These are phyloP conservation scores for Chrysopogon serrulatus DNA, from an alignment of 176 grass and related monocot species.

Conservation along the genomic window DNA sequence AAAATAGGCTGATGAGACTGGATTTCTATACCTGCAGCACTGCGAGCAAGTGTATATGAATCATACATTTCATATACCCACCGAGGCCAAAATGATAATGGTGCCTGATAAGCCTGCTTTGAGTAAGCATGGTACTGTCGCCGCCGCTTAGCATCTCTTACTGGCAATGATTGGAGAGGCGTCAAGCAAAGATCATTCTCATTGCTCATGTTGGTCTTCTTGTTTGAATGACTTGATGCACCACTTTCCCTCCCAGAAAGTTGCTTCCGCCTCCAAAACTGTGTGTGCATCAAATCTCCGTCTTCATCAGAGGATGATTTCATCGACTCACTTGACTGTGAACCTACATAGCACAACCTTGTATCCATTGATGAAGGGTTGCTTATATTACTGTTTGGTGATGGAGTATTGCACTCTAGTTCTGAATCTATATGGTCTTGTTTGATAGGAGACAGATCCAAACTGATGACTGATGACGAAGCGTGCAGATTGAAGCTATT, in stretches of 20 bases:
- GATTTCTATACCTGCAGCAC: slow-evolving; percentile 61
- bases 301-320: slow-evolving; percentile 46
- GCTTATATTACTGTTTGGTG: slow-evolving; percentile 33
- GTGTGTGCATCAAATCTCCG: slow-evolving; percentile 21
- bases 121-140: slow-evolving; percentile 14
- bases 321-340: slow-evolving; percentile 48
- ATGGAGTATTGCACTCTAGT: slow-evolving; percentile 19
- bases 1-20: background rate
- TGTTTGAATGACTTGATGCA: slow-evolving; percentile 16
- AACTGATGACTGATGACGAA: slow-evolving; percentile 29
- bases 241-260: background rate
- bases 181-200: slow-evolving; percentile 26
- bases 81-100: slow-evolving; percentile 83
- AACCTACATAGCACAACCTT: slow-evolving; percentile 38
- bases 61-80: slow-evolving; percentile 97
- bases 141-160: slow-evolving; percentile 35
- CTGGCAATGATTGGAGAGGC: slow-evolving; percentile 1
- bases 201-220: slow-evolving; percentile 23
- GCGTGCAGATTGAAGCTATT: slow-evolving; percentile 23
- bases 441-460: slow-evolving; percentile 37
- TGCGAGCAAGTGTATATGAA: slow-evolving; percentile 74
- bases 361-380: slow-evolving; percentile 45
- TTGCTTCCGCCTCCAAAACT: slow-evolving; percentile 3
- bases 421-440: slow-evolving; percentile 44
- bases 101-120: slow-evolving; percentile 42